phyloP scores from a whole-genome alignment of 441 rosid species.

The Mallotus japonicus region DNA sequence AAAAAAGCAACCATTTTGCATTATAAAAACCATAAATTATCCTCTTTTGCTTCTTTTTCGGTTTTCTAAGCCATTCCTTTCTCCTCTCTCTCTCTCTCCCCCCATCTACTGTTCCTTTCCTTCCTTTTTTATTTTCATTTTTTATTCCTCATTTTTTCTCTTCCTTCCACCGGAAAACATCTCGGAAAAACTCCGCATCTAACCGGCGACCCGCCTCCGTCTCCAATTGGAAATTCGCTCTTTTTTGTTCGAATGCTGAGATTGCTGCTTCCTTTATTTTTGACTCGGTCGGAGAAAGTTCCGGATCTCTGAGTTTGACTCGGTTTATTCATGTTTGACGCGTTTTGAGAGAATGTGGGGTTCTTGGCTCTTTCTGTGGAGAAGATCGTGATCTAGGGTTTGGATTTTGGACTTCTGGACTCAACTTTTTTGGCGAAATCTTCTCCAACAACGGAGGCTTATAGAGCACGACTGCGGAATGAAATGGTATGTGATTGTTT shows the following conservation, averaged over 20 bases:
- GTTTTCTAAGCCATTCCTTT: constrained; percentile 57
- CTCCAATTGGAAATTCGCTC: constrained; percentile 29
- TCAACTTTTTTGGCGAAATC: constrained; percentile 25
- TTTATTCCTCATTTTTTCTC: constrained; percentile 22
- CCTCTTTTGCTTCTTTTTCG: constrained; percentile 41
- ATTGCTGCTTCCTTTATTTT: constrained; percentile 2
- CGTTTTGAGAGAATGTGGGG: constrained; percentile 73
- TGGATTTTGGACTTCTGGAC: constrained; percentile 29
- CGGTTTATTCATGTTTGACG: constrained; percentile 35
- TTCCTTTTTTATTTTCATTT: constrained; percentile 25
- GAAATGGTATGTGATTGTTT: constrained; percentile 66
- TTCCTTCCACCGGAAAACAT: constrained; percentile 45
- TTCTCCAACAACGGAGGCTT: constrained; percentile 55
- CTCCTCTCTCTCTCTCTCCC: constrained; percentile 15
- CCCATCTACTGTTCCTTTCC: constrained; percentile 20
- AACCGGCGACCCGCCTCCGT: constrained; percentile 14
- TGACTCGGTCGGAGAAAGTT: constrained; percentile 27
- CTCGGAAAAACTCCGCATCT: constrained; percentile 25
- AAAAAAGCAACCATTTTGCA: constrained; percentile 25
- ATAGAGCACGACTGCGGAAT: constrained; percentile 56
- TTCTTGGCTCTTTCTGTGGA: constrained; percentile 30
- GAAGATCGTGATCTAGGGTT: constrained; percentile 85
- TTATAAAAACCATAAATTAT: constrained; percentile 75
- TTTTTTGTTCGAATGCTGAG: too few relatives aligned
- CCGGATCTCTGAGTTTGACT: constrained; percentile 66